Conservation (phyloP, 208 protist species). For the Crithidia mellificae region DNA sequence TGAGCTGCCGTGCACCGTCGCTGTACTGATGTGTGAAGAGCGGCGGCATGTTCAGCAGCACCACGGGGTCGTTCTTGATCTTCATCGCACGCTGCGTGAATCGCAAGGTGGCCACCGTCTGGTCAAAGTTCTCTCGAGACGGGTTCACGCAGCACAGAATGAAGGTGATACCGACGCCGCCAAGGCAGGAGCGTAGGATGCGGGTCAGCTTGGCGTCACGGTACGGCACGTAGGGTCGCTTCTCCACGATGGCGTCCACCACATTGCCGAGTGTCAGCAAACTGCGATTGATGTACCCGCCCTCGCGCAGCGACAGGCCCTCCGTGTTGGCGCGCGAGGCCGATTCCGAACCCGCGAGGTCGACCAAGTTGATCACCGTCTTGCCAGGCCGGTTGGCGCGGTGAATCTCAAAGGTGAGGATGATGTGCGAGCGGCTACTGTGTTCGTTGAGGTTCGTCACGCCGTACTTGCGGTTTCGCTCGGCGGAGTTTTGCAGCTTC, state of each 20-base stretch:
- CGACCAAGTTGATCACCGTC: conserved; percentile 84
- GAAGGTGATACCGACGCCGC: conserved; percentile 85
- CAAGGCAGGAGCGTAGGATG: conserved; percentile 82
- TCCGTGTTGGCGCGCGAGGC: conserved; percentile 79
- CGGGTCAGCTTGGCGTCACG: conserved; percentile 90
- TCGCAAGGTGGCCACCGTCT: conserved; percentile 81
- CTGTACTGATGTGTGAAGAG: conserved; percentile 86
- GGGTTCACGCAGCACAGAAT: conserved; percentile 92
- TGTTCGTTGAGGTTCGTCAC: conserved; percentile 90
- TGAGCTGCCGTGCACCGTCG: conserved; percentile 47
- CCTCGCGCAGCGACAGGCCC: conserved; percentile 69
- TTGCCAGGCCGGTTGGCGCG: conserved; percentile 36
- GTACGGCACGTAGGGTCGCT: conserved; percentile 75
- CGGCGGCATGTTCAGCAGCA: conserved; percentile 75
- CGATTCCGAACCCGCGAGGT: conserved; percentile 92
- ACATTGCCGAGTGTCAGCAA: conserved; percentile 91
- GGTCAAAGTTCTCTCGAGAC: conserved; percentile 81
- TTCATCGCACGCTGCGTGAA: conserved; percentile 90
- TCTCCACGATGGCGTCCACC: conserved; percentile 76
- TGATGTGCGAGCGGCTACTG: conserved; percentile 68
- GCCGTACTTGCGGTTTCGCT: conserved; percentile 83
- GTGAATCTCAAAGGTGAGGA: conserved; percentile 46
- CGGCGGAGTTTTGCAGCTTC: conserved; percentile 54
- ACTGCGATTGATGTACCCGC: conserved; percentile 89
- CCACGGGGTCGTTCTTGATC: conserved; percentile 90